A percentile compares a stretch with the other conserved stretches of the same genome.
Evolutionary conservation across 441 rosid species (phyloP).

Genomic region (Mallotus japonicus): DNA sequence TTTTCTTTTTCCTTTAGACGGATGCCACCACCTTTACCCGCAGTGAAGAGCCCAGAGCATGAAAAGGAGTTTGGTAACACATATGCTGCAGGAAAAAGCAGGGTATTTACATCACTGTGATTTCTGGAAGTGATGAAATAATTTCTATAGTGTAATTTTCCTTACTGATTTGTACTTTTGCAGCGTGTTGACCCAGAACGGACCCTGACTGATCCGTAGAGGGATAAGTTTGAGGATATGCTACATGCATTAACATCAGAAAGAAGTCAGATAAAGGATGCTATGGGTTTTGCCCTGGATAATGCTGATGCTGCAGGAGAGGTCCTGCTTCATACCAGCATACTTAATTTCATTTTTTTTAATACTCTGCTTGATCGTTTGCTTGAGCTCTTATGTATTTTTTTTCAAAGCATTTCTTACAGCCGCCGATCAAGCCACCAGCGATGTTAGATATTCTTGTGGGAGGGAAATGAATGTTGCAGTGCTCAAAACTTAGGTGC

Average conservation of each 20-base stretch:
- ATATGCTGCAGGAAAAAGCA: constrained; percentile 97
- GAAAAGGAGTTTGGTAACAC: constrained; percentile 82
- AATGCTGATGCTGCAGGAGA: constrained; percentile 99
- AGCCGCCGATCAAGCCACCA: too few species aligned
- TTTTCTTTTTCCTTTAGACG: constrained; percentile 48
- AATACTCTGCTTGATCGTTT: neutral
- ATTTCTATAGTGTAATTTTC: constrained; percentile 11
- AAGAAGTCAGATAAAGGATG: constrained; percentile 86
- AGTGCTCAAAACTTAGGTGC: too few species aligned
- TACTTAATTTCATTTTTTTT: neutral
- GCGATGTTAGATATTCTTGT: too few species aligned
- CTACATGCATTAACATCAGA: constrained; percentile 79
- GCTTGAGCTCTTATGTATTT: too few species aligned
- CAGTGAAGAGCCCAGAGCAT: constrained; percentile 70
- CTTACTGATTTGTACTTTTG: constrained; percentile 26
- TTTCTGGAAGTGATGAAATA: constrained; percentile 17
- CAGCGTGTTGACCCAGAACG: constrained; percentile 91
- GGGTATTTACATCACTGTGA: constrained; percentile 47
- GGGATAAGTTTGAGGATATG: constrained; percentile 93
- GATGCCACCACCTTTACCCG: constrained; percentile 83
- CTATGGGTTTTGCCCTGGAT: constrained; percentile 91
- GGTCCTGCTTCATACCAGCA: constrained; percentile 44
- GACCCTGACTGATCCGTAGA: constrained; percentile 77
- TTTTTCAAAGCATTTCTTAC: too few species aligned
- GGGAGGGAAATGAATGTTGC: too few species aligned